Evolutionary conservation across 768 basidiomycete species (phyloP).

Genomic region (Termitomyces sp.): DNA sequence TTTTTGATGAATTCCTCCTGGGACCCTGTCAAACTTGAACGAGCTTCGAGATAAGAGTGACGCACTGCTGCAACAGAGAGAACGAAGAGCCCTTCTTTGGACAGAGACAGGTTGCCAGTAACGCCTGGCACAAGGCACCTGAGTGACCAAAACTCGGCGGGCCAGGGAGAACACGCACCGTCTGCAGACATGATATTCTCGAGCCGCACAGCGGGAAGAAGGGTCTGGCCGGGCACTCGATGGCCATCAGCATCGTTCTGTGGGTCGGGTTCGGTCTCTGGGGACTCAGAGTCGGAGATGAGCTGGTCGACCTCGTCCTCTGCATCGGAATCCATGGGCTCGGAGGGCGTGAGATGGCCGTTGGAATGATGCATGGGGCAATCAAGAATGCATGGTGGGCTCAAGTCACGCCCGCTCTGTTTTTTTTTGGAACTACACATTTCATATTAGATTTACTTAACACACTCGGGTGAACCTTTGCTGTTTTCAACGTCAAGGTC

Average conservation of each 20-base stretch:
- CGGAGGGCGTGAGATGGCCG: neutral
- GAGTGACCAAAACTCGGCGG: conserved; percentile 6
- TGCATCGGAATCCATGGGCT: conserved; percentile 39
- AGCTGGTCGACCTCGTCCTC: conserved; percentile 69
- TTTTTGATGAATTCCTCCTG: conserved; percentile 88
- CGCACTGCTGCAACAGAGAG: conserved; percentile 74
- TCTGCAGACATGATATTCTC: conserved; percentile 81
- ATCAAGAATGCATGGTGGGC: too few relatives aligned
- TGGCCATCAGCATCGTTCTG: conserved; percentile 28
- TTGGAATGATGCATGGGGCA: conserved; percentile 10
- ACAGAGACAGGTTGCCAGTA: conserved; percentile 61
- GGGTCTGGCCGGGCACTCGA: conserved; percentile 61
- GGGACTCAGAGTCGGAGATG: conserved; percentile 50
- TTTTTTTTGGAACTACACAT: conserved; percentile 5
- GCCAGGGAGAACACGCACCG: conserved; percentile 37
- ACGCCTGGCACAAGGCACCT: conserved; percentile 36
- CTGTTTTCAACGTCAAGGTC: conserved; percentile 57
- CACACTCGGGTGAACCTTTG: conserved; percentile 54
- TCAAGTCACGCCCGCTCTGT: conserved; percentile 6
- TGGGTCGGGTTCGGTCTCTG: conserved; percentile 31
- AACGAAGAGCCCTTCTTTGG: conserved; percentile 73
- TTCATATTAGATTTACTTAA: conserved; percentile 22
- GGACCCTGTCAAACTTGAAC: conserved; percentile 8
- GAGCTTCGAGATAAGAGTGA: conserved; percentile 4
- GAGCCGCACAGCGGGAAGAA: conserved; percentile 62